Conservation (phyloP, 2,329 filamentous ascomycete genomes). For the Albifimbria verrucaria region DNA sequence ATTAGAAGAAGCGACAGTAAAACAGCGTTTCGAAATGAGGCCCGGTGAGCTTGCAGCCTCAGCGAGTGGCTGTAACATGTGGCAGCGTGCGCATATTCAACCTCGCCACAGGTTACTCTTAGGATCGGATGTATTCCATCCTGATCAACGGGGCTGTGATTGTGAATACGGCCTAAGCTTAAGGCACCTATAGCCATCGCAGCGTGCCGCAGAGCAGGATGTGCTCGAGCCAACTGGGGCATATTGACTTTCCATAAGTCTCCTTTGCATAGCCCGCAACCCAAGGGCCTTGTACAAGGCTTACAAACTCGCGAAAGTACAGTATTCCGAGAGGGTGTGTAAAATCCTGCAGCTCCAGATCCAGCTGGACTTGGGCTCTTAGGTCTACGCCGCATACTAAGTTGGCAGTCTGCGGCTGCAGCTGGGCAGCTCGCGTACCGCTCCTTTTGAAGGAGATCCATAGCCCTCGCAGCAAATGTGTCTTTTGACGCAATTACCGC, state of each 20-base stretch:
- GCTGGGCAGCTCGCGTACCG: slow-evolving; percentile 10
- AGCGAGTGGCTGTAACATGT: slow-evolving; percentile 31
- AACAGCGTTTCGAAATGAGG: slow-evolving; percentile 23
- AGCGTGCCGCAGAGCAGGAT: slow-evolving; percentile 24
- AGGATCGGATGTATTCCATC: too few species aligned
- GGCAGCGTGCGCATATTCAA: slow-evolving; percentile 28
- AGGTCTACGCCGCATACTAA: not conserved
- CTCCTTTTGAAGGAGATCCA: not conserved
- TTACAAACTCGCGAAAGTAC: slow-evolving; percentile 30
- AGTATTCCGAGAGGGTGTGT: slow-evolving; percentile 7
- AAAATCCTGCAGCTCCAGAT: slow-evolving; percentile 9
- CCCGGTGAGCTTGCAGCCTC: slow-evolving; percentile 21
- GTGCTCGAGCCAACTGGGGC: slow-evolving; percentile 26
- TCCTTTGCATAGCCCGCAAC: slow-evolving; percentile 17
- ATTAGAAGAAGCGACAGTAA: slow-evolving; percentile 28
- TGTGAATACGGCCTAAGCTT: slow-evolving; percentile 11
- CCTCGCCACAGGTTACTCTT: not conserved
- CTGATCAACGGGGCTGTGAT: too few species aligned
- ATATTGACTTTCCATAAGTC: slow-evolving; percentile 25
- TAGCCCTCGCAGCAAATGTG: not conserved
- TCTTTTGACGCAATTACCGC: not conserved
- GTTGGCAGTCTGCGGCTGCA: slow-evolving; percentile 18
- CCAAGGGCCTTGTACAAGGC: slow-evolving; percentile 24
- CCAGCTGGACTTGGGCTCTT: slow-evolving; percentile 6
- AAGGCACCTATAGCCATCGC: slow-evolving; percentile 29